Base-by-base conservation (phyloP, 2,329 filamentous ascomycete species). In the Aspergillus udagawae region DNA sequence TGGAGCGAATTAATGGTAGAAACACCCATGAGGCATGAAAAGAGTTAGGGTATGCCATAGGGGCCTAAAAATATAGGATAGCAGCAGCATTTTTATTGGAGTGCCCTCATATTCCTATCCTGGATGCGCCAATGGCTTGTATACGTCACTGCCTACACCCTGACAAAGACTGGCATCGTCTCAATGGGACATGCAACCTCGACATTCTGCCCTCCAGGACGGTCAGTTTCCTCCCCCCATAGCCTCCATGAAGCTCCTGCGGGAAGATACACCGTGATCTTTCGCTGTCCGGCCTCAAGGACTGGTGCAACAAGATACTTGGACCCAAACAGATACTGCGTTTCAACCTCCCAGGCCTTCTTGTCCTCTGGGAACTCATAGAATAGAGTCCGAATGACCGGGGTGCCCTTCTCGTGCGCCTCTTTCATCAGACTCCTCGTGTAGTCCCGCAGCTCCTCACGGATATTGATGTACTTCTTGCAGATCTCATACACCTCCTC, bases 281-380 rank as follows among this genome's bases (percentile, higher is more conserved):
- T 76, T 12, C 68, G 73, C 63, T 79, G 70, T 0, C 79, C 80
- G 0, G 81, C 67, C n/a, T 76, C 65, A 55, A 88, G 63, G 0
- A 88, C 77, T 0, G 86, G 85, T 12, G 77, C 81, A 7, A 82
- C 78, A 14, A 88, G 72, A 64, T 87, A 88, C 65, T 80, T 82
- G 17, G 72, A 65, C 0, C 86, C 86, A 63, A 82, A 89, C 80
- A 89, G 83, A 65, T 88, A 88, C 73, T 87, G 80, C 32, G 80
- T 79, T 52, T 84, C 82, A 3, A 86, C 66, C 4, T 79, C 75
- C 86, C 86, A 88, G 17, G 77, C 75, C 55, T 65, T 69, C 12
- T 69, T 50, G 57, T 88, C 85, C 0, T 72, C 57, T 0, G 85
- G 85, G 57, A 88, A 89, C 57, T 86, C 84, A 60, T 85, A 86